Conservation (phyloP, 2,329 filamentous ascomycete species). For the Paracorniculantispora psalliotae region DNA sequence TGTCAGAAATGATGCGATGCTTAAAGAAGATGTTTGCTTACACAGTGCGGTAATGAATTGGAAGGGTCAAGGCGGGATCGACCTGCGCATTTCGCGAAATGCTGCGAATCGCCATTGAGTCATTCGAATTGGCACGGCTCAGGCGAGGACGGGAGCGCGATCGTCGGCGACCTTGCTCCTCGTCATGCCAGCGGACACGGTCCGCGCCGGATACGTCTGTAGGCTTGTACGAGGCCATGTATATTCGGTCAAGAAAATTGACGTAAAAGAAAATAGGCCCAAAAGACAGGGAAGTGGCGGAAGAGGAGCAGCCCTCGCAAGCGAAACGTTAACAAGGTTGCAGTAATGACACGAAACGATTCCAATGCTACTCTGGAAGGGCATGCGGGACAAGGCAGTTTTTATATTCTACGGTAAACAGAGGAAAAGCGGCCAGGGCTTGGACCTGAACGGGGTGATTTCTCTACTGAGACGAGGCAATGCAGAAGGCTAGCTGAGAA, state of each 20-base stretch:
- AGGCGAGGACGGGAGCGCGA: constrained; percentile 19
- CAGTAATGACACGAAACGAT: background rate
- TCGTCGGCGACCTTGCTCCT: constrained; percentile 26
- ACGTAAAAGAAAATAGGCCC: background rate
- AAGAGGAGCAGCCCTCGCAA: background rate
- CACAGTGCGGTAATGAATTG: constrained; percentile 52
- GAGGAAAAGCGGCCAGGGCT: background rate
- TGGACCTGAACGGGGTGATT: background rate
- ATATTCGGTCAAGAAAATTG: background rate
- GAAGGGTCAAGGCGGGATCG: constrained; percentile 30
- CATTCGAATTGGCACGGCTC: constrained; percentile 25
- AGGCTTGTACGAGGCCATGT: constrained; percentile 4
- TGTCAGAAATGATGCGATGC: constrained; percentile 3
- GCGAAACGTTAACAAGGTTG: background rate
- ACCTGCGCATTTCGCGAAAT: constrained; percentile 24
- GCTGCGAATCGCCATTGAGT: constrained; percentile 39
- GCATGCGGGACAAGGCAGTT: background rate
- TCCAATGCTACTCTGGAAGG: background rate
- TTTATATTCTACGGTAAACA: background rate
- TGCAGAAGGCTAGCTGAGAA: background rate
- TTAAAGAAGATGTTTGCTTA: constrained; percentile 26
- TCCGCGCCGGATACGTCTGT: constrained; percentile 20
- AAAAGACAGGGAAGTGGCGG: background rate
- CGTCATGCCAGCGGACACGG: constrained; percentile 34
- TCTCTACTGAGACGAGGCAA: background rate